Evolutionary conservation across 192 early-diverging fungal genomes (phyloP).

Genomic region (Entrophospora sp.): DNA sequence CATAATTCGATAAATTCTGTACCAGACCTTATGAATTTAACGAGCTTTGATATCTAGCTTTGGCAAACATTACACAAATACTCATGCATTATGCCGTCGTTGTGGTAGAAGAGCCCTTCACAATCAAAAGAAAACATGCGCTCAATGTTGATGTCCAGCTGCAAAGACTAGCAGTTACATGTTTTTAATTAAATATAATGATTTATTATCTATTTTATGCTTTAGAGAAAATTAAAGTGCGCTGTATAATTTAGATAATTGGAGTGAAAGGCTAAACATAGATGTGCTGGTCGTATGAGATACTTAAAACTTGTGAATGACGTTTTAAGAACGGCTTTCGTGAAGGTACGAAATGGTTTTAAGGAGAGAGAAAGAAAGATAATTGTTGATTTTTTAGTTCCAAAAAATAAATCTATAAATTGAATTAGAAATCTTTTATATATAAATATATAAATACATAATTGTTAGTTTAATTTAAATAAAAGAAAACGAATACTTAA

Average conservation of each 20-base stretch:
- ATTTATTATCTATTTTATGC: not conserved
- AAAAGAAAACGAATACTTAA: too few species aligned
- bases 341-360: too few species aligned
- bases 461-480: too few species aligned
- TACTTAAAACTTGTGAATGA: conserved; percentile 87
- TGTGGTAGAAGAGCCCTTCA: conserved; percentile 97
- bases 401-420: too few species aligned
- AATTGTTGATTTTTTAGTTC: too few species aligned
- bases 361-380: too few species aligned
- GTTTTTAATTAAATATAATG: conserved; percentile 37
- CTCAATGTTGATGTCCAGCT: conserved; percentile 96
- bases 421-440: too few species aligned
- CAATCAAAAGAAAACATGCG: conserved; percentile 99
- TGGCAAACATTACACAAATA: conserved; percentile 99
- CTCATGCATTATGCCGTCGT: conserved; percentile 96
- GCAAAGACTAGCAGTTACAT: conserved; percentile 96
- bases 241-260: conserved; percentile 58
- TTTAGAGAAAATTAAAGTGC: not conserved
- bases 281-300: conserved; percentile 97
- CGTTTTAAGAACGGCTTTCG: conserved; percentile 99
- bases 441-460: too few species aligned
- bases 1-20: too few species aligned
- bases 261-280: conserved; percentile 92
- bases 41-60: too few species aligned
- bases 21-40: too few species aligned